phyloP scores from a whole-genome alignment of 768 basidiomycete species.

The Hysterangium stoloniferum region DNA sequence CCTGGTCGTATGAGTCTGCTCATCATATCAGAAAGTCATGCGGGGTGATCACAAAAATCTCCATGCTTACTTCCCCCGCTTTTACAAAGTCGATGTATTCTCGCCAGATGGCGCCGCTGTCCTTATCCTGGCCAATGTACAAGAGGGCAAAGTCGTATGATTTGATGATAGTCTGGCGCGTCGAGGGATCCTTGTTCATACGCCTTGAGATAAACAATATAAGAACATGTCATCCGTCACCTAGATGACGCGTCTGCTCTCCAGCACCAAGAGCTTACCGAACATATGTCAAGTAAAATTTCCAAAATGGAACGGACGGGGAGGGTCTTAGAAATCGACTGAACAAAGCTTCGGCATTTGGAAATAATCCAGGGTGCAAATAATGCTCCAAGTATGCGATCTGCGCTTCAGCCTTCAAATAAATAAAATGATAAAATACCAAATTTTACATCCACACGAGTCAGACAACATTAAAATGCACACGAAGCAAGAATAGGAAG shows the following conservation, averaged over 20 bases:
- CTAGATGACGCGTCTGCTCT: neutral
- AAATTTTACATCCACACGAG: neutral
- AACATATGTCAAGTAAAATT: slow-evolving; percentile 90
- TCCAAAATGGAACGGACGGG: slow-evolving; percentile 86
- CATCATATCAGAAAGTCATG: neutral
- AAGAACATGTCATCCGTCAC: slow-evolving; percentile 11
- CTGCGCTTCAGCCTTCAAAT: slow-evolving; percentile 64
- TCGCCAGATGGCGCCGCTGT: slow-evolving; percentile 86
- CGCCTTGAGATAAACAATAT: slow-evolving; percentile 39
- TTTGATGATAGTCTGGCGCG: slow-evolving; percentile 72
- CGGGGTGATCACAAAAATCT: neutral
- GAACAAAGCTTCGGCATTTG: slow-evolving; percentile 82
- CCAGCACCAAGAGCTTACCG: slow-evolving; percentile 44
- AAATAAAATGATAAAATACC: slow-evolving; percentile 10
- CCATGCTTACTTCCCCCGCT: slow-evolving; percentile 56
- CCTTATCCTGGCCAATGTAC: slow-evolving; percentile 86
- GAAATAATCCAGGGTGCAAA: slow-evolving; percentile 55
- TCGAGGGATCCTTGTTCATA: slow-evolving; percentile 55
- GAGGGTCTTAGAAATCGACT: slow-evolving; percentile 78
- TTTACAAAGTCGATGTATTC: slow-evolving; percentile 91
- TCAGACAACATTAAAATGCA: slow-evolving; percentile 9
- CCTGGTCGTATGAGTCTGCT: slow-evolving; percentile 74
- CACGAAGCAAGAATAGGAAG: slow-evolving; percentile 17
- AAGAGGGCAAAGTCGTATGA: slow-evolving; percentile 92
- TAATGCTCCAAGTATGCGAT: slow-evolving; percentile 79